phyloP scores from a whole-genome alignment of 78 protist species.

The Anaeramoeba flamelloides region DNA sequence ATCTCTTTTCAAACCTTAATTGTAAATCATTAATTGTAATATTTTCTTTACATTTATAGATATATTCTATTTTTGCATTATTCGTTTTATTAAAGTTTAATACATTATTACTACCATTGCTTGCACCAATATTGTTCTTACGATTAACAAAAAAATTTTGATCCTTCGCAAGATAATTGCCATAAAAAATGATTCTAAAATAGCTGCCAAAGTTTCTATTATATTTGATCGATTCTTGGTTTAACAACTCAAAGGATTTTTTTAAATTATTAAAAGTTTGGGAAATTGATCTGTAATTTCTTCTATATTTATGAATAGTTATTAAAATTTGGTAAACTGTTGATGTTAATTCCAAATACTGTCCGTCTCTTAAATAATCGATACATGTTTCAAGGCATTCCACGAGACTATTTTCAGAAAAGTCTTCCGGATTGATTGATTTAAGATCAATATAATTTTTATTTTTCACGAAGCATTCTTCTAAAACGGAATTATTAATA shows the following conservation, averaged over 20 bases:
- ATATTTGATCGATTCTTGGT: no score
- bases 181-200: neutral
- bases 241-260: no score
- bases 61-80: neutral
- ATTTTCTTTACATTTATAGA: neutral
- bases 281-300: neutral
- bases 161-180: neutral
- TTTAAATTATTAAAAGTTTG: no score
- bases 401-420: no score
- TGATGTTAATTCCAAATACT: neutral
- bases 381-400: neutral
- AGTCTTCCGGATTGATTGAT: no score
- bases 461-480: neutral
- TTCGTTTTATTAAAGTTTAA: no score
- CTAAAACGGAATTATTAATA: neutral
- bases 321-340: neutral
- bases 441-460: no score
- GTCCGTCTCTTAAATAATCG: neutral
- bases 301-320: no score
- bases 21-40: neutral
- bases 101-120: no score
- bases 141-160: no score
- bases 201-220: neutral
- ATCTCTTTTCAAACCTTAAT: neutral
- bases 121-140: no score